These are phyloP conservation scores for Cyberlindnera meyerae DNA, from an alignment of 805 yeast genomes.

Conservation along the genomic window DNA sequence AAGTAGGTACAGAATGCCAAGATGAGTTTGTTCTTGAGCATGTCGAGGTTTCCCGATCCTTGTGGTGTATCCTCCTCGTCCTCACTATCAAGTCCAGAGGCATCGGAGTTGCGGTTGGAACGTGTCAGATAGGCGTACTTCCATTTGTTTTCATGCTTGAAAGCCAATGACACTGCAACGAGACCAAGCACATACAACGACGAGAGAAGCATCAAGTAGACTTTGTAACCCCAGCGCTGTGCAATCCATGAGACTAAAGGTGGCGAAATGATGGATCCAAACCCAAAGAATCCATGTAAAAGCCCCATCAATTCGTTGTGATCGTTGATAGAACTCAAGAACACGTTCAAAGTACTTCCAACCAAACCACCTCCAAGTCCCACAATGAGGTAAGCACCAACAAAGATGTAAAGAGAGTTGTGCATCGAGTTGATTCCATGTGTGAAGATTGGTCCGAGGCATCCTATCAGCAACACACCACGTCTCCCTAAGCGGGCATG, in stretches of 20 bases:
- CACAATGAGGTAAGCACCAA: conserved; percentile 33
- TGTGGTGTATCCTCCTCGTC: conserved; percentile 18
- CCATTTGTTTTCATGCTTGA: conserved; percentile 37
- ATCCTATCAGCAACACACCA: conserved; percentile 38
- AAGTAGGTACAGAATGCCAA: conserved; percentile 49
- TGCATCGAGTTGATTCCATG: conserved; percentile 34
- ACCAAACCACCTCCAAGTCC: conserved; percentile 56
- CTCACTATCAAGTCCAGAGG: conserved; percentile 17
- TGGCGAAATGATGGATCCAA: conserved; percentile 69
- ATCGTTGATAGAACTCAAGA: conserved; percentile 41
- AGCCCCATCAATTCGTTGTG: conserved; percentile 56
- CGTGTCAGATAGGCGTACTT: conserved; percentile 27
- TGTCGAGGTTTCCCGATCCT: conserved; percentile 8
- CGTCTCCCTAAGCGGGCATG: conserved; percentile 43
- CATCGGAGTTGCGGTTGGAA: no score
- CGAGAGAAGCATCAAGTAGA: conserved; percentile 5
- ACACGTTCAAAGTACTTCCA: conserved; percentile 52
- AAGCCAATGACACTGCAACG: conserved; percentile 37
- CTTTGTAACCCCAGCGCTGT: conserved; percentile 23
- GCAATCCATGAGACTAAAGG: conserved; percentile 47
- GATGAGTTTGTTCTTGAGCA: conserved; percentile 31
- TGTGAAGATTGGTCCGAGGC: conserved; percentile 31
- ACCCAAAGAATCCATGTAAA: conserved; percentile 66
- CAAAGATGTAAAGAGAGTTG: conserved; percentile 36
- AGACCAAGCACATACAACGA: conserved; percentile 10